Evolutionary conservation across 805 yeast species (phyloP), one percentile per base, ranked within the genome.

Genomic region (Saccharomycopsis microspora): DNA sequence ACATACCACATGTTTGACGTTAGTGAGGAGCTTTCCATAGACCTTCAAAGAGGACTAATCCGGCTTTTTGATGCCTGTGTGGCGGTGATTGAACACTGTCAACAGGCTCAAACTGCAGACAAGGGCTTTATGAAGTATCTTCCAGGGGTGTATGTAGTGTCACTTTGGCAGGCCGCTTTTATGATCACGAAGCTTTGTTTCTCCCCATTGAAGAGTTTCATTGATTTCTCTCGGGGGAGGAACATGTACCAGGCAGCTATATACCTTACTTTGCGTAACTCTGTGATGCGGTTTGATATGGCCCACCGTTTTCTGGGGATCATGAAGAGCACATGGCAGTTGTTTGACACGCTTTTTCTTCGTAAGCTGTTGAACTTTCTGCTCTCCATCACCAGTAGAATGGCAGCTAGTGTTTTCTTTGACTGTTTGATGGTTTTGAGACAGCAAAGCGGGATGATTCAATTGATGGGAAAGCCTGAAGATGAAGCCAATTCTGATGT

Each of bases 261-360:
- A 28, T 69, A 74, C 19, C 64, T 85, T 42, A 79, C 93, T 1
- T 74, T 79, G 49, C 78, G 78, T 51, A 94, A 96, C 0, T 86
- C 96, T 0, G 82, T 90, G 32, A 69, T 86, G 56, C 87, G 87
- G 57, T 93, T 89, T 64, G 98, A 90, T 60, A 80, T 93, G 71
- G 86, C 97, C 0, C 86, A 85, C 61, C 74, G 97, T 55, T 85
- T 95, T 0, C 80, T 95, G 42, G 96, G 96, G 5, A 87, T 93
- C 50, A 86, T 93, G 93, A 76, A 84, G 58, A 88, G 88, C 59
- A 81, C 88, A 69, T 90, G 98, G 98, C 85, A 83, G 51, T 70
- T 88, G 50, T 85, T 85, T 63, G 75, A 82, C 44, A 72, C 82
- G 4, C 66, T 88, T 55, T 76, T 79, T 54, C 80, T 76, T 39